phyloP scores from a whole-genome alignment of 2,329 filamentous ascomycete species.

The Colletotrichum sublineola region DNA sequence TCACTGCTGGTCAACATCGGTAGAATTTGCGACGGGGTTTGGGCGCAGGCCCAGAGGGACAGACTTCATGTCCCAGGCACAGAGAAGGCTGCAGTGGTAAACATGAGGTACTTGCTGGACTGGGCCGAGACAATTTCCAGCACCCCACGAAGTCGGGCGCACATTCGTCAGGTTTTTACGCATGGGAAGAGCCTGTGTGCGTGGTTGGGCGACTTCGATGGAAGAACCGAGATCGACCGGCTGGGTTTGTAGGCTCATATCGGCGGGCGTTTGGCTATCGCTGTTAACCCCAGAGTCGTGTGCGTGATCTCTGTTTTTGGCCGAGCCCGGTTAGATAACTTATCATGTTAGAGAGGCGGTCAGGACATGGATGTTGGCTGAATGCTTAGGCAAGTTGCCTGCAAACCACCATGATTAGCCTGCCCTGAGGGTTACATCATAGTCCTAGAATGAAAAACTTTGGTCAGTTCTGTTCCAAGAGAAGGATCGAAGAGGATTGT shows the following conservation, averaged over 20 bases:
- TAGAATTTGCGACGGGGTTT: constrained; percentile 49
- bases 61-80: constrained; percentile 48
- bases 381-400: not conserved
- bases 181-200: constrained; percentile 44
- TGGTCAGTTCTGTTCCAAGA: too few species aligned
- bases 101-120: constrained; percentile 48
- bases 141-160: not conserved
- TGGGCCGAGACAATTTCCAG: constrained; percentile 49
- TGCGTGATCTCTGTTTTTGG: not conserved
- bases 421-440: too few species aligned
- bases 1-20: constrained; percentile 50
- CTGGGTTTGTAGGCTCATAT: not conserved
- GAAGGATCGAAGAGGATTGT: not conserved
- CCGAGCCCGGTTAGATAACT: not conserved
- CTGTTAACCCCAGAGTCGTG: not conserved
- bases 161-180: not conserved
- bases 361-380: not conserved
- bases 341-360: not conserved
- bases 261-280: not conserved
- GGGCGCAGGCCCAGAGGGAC: constrained; percentile 49
- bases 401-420: not conserved
- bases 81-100: constrained; percentile 48
- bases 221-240: not conserved
- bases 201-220: constrained; percentile 44
- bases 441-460: not conserved